phyloP scores from a whole-genome alignment of 2,329 filamentous ascomycete species.

The Neofusicoccum kwambonambiense region DNA sequence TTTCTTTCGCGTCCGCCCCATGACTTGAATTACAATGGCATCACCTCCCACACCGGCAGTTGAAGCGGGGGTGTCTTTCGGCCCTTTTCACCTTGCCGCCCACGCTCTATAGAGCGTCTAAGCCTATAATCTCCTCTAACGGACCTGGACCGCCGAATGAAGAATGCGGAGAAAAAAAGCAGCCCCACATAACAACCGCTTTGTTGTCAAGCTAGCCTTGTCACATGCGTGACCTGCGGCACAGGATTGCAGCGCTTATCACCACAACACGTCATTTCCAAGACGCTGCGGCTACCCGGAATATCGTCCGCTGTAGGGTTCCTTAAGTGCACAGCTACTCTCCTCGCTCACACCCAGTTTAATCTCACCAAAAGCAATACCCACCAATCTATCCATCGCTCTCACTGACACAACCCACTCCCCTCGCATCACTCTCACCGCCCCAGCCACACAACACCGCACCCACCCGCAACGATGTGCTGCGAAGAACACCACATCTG shows the following conservation, averaged over 20 bases:
- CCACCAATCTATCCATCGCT: background rate
- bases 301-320: no score
- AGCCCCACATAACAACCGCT: background rate
- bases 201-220: background rate
- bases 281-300: background rate
- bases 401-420: background rate
- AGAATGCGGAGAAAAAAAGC: background rate
- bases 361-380: no score
- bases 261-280: background rate
- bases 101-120: background rate
- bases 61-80: background rate
- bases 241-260: background rate
- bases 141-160: background rate
- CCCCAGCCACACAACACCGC: background rate
- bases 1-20: no score
- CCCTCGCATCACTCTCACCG: background rate
- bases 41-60: background rate
- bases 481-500: slow-evolving; percentile 10
- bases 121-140: background rate
- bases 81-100: background rate
- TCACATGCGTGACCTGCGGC: slow-evolving; percentile 1
- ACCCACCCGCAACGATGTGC: background rate
- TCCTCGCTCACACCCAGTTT: no score
- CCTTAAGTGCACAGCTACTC: no score
- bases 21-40: background rate